phyloP scores from a whole-genome alignment of 768 basidiomycete species.

The Xerocomellus dryophilus region DNA sequence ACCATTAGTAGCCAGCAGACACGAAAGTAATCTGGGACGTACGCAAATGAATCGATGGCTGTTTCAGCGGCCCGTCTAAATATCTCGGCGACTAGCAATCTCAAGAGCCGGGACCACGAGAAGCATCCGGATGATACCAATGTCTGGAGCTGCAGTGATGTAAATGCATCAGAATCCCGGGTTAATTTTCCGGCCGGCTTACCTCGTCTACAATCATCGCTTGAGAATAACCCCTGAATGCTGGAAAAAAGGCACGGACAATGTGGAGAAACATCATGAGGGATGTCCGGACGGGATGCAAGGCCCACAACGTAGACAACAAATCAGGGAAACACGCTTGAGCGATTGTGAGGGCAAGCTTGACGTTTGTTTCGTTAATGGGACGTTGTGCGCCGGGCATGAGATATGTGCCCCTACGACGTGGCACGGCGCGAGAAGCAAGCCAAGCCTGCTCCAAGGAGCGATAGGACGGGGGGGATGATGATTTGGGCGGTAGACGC shows the following conservation, averaged over 20 bases:
- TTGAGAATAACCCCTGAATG: slow-evolving; percentile 83
- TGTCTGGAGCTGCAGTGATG: slow-evolving; percentile 54
- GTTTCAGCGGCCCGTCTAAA: slow-evolving; percentile 62
- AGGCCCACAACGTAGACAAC: slow-evolving; percentile 44
- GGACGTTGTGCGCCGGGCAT: slow-evolving; percentile 69
- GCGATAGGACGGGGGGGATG: neutral
- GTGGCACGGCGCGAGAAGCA: slow-evolving; percentile 51
- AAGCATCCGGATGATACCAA: slow-evolving; percentile 69
- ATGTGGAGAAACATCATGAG: slow-evolving; percentile 71
- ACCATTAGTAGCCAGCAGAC: slow-evolving; percentile 5
- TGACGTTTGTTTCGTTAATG: slow-evolving; percentile 54
- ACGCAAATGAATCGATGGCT: slow-evolving; percentile 70
- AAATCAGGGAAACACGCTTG: slow-evolving; percentile 55
- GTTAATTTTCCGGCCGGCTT: slow-evolving; percentile 25
- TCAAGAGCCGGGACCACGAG: slow-evolving; percentile 62
- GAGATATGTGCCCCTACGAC: slow-evolving; percentile 43
- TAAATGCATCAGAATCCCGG: neutral
- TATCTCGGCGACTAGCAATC: slow-evolving; percentile 60
- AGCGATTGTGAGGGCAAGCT: slow-evolving; percentile 54
- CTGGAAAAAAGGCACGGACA: slow-evolving; percentile 72
- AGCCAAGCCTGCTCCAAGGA: slow-evolving; percentile 50
- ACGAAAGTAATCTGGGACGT: slow-evolving; percentile 35
- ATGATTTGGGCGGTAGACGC: neutral
- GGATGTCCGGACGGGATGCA: slow-evolving; percentile 68
- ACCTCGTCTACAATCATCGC: slow-evolving; percentile 85